Evolutionary conservation across 768 basidiomycete species (phyloP).

Genomic region (Saitozyma sp.): DNA sequence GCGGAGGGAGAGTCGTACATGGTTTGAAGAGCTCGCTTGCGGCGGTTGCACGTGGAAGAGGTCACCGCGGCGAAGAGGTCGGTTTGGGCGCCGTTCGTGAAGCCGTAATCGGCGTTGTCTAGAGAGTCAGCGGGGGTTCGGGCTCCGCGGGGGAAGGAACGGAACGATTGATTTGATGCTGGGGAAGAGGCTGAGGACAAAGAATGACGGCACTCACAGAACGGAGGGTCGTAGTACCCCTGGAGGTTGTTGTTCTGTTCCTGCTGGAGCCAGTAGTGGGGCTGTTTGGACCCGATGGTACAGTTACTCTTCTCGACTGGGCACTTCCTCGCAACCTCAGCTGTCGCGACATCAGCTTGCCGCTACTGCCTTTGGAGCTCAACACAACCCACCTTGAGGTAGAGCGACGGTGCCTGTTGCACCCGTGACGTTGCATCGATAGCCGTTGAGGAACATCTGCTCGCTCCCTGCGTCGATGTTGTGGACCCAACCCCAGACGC

Average conservation of each 20-base stretch:
- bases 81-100: conserved; percentile 51
- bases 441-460: conserved; percentile 43
- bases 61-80: conserved; percentile 37
- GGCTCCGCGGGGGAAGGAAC: not conserved
- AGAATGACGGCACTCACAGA: conserved; percentile 24
- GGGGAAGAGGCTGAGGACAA: not conserved
- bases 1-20: conserved; percentile 1
- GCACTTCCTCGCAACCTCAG: conserved; percentile 48
- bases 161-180: not conserved
- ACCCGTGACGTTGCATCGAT: conserved; percentile 47
- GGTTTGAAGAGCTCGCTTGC: conserved; percentile 2
- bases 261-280: conserved; percentile 48
- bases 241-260: conserved; percentile 47
- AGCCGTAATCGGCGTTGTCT: conserved; percentile 50
- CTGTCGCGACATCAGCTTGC: conserved; percentile 10
- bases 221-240: conserved; percentile 46
- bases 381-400: conserved; percentile 34
- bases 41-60: not conserved
- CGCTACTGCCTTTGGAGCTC: not conserved
- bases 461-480: conserved; percentile 33
- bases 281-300: conserved; percentile 48
- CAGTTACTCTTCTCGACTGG: conserved; percentile 47
- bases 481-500: conserved; percentile 51
- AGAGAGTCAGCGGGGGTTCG: conserved; percentile 1
- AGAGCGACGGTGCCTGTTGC: conserved; percentile 36